These are phyloP conservation scores for Dendrobium nobile DNA, from an alignment of 106 monocot genomes.

Conservation along the genomic window DNA sequence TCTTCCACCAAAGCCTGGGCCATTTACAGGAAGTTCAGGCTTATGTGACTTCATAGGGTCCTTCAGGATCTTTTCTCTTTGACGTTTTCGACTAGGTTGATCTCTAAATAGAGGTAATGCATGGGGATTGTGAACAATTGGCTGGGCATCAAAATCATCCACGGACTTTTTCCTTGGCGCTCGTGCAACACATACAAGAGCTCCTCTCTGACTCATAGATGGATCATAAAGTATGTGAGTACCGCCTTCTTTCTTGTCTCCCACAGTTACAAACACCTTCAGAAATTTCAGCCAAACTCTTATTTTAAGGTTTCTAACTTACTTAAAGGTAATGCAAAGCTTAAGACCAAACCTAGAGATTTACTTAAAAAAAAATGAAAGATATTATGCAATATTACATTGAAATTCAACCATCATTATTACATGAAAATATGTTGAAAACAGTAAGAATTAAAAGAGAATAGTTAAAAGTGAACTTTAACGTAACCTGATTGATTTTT, in stretches of 20 bases:
- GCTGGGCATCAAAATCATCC: constrained; percentile 82
- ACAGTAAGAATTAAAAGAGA: neutral
- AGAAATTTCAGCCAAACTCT: constrained; percentile 7
- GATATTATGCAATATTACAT: no score
- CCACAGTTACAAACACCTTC: constrained; percentile 83
- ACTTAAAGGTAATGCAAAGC: neutral
- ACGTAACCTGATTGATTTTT: constrained; percentile 66
- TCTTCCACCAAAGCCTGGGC: constrained; percentile 94
- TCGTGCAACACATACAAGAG: constrained; percentile 86
- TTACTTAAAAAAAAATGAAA: no score
- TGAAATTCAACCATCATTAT: no score
- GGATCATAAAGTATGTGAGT: constrained; percentile 95
- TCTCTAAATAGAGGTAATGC: constrained; percentile 95
- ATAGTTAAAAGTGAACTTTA: neutral
- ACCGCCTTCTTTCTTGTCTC: constrained; percentile 94
- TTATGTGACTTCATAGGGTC: constrained; percentile 92
- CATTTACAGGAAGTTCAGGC: constrained; percentile 79
- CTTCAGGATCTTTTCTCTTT: constrained; percentile 81
- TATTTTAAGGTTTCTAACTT: neutral
- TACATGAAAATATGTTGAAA: no score
- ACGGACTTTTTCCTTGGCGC: constrained; percentile 88
- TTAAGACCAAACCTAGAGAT: no score
- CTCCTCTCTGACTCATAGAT: constrained; percentile 84
- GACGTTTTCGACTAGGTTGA: constrained; percentile 86
- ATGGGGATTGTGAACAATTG: constrained; percentile 93